These are phyloP conservation scores for Corymbia citriodora DNA, from an alignment of 441 rosid genomes.

Conservation along the genomic window DNA sequence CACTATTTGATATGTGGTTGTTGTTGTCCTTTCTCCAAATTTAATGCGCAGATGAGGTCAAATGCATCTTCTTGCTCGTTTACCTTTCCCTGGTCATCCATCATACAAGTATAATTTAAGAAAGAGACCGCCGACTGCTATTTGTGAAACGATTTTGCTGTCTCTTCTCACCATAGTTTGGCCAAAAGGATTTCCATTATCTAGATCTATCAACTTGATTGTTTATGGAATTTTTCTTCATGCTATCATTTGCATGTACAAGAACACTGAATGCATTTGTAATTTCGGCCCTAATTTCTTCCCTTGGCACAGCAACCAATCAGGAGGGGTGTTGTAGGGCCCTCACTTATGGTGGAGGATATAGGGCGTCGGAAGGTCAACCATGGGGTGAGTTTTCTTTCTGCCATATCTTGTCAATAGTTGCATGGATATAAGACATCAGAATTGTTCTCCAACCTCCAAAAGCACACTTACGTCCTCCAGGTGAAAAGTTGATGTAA, in stretches of 20 bases:
- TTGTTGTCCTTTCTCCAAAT: not conserved
- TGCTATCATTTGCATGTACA: not conserved
- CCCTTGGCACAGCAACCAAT: conserved; percentile 58
- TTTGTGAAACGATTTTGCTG: not conserved
- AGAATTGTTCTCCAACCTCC: not conserved
- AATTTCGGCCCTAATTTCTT: not conserved
- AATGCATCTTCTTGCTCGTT: not conserved
- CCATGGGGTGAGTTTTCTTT: conserved; percentile 41
- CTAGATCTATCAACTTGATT: not conserved
- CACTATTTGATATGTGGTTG: not conserved
- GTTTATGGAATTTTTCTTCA: not conserved
- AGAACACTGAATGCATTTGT: not conserved
- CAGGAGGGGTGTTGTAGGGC: conserved; percentile 84
- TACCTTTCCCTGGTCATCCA: not conserved
- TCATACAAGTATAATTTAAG: not conserved
- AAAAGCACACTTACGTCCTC: not conserved
- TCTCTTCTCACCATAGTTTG: not conserved
- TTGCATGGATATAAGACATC: not conserved
- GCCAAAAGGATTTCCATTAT: not conserved
- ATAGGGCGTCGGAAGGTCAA: conserved; percentile 68
- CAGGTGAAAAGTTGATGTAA: not conserved
- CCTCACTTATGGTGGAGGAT: conserved; percentile 79
- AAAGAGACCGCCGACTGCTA: not conserved
- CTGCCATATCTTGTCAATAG: not conserved
- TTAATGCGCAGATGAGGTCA: not conserved